Evolutionary conservation across 2,329 filamentous ascomycete species (phyloP).

Genomic region (Ophiostoma sp.): DNA sequence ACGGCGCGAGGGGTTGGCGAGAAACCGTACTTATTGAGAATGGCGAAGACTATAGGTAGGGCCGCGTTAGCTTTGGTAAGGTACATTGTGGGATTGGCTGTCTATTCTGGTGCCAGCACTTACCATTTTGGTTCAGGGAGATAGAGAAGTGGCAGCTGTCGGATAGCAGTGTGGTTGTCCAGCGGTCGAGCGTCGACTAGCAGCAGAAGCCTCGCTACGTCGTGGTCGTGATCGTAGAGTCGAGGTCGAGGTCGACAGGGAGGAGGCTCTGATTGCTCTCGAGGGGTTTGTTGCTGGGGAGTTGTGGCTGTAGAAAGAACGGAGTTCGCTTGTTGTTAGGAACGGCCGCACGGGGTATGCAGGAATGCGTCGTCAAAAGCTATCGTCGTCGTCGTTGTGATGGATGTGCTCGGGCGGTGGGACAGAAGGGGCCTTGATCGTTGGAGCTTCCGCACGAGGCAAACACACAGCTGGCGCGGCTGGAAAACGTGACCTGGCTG

Average conservation of each 20-base stretch:
- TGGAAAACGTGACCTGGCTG: slow-evolving; percentile 27
- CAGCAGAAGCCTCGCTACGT: background rate
- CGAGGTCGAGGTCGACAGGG: background rate
- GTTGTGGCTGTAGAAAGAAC: too few species aligned
- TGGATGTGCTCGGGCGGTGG: slow-evolving; percentile 8
- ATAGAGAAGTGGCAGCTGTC: background rate
- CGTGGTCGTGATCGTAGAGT: slow-evolving; percentile 11
- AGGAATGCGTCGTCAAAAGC: background rate
- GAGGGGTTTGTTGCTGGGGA: background rate
- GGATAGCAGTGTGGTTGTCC: background rate
- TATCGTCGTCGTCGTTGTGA: slow-evolving; percentile 16
- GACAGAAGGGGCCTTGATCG: background rate
- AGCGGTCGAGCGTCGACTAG: background rate
- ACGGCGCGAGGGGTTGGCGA: background rate
- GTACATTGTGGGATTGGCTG: background rate
- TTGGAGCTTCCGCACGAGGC: slow-evolving; percentile 29
- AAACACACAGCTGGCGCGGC: slow-evolving; percentile 36
- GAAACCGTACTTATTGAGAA: slow-evolving; percentile 81
- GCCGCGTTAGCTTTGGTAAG: slow-evolving; percentile 30
- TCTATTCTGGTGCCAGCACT: background rate
- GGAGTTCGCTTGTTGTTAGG: too few species aligned
- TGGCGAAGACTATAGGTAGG: slow-evolving; percentile 65
- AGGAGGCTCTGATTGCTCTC: background rate
- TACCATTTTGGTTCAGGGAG: slow-evolving; percentile 10
- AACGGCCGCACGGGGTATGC: background rate